These are phyloP conservation scores for Candida nonsorbophila DNA, from an alignment of 805 yeast genomes.

Conservation along the genomic window DNA sequence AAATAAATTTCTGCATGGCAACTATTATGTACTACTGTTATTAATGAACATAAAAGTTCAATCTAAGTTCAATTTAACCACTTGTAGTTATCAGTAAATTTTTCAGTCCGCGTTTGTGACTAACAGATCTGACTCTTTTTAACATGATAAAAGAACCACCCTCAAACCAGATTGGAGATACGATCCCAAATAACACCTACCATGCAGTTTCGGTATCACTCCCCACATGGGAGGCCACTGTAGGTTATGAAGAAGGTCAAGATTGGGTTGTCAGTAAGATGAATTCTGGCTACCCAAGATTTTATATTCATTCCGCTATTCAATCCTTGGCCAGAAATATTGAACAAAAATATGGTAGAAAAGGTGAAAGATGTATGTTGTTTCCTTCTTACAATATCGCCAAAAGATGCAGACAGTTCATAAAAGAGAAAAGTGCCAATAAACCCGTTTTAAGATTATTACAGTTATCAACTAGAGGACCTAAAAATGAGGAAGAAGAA, in stretches of 20 bases:
- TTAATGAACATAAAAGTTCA: too few relatives aligned
- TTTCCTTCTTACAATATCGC: constrained; percentile 80
- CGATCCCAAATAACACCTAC: constrained; percentile 84
- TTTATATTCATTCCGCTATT: constrained; percentile 62
- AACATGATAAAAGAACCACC: constrained; percentile 17
- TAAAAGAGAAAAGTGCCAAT: constrained; percentile 37
- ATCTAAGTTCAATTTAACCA: too few relatives aligned
- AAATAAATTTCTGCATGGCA: neutral
- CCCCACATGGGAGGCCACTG: constrained; percentile 92
- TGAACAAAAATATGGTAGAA: constrained; percentile 70
- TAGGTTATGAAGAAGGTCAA: constrained; percentile 90
- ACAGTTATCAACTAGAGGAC: constrained; percentile 68
- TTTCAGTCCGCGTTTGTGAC: too few relatives aligned
- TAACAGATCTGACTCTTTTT: too few relatives aligned
- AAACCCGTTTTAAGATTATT: constrained; percentile 51
- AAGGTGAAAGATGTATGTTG: constrained; percentile 67
- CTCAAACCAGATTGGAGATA: constrained; percentile 59
- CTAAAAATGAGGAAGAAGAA: constrained; percentile 53
- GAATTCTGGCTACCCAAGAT: constrained; percentile 87
- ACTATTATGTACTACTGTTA: too few relatives aligned
- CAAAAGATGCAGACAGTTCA: constrained; percentile 77
- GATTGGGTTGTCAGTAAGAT: constrained; percentile 72
- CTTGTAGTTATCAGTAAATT: too few relatives aligned
- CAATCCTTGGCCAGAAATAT: constrained; percentile 50
- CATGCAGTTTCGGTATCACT: constrained; percentile 94